Evolutionary conservation across 2,329 filamentous ascomycete genomes (phyloP).

Genomic region (Penicillium sp.): DNA sequence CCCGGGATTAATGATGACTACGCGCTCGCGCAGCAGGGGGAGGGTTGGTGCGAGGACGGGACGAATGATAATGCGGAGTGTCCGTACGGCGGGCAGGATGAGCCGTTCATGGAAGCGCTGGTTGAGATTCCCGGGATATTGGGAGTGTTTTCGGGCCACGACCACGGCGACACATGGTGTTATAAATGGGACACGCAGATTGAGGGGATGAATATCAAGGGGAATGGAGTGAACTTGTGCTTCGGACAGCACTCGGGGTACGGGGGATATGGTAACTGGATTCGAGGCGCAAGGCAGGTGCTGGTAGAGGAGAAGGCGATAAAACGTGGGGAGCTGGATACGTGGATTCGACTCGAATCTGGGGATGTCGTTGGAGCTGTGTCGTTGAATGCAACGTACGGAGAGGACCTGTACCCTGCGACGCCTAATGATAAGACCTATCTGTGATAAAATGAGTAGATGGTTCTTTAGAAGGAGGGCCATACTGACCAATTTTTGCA

Average conservation of each 20-base stretch:
- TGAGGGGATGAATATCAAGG: constrained; percentile 38
- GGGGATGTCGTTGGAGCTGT: constrained; percentile 49
- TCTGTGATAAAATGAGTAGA: not conserved
- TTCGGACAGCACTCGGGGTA: constrained; percentile 72
- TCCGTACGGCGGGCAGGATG: constrained; percentile 55
- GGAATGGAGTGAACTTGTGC: constrained; percentile 56
- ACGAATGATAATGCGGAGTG: constrained; percentile 5
- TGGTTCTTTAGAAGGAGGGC: not conserved
- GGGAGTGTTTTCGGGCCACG: constrained; percentile 67
- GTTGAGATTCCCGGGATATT: constrained; percentile 60
- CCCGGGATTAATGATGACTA: constrained; percentile 55
- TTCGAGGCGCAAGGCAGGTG: constrained; percentile 64
- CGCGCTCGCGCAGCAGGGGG: constrained; percentile 35
- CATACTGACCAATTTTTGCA: too few species aligned
- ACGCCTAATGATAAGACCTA: not conserved
- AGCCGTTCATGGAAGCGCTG: constrained; percentile 66
- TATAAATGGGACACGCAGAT: constrained; percentile 44
- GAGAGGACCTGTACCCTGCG: constrained; percentile 10
- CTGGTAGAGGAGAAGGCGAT: constrained; percentile 52
- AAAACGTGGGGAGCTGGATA: constrained; percentile 48
- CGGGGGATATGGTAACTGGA: constrained; percentile 70
- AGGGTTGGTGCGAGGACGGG: constrained; percentile 14
- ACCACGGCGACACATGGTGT: constrained; percentile 67
- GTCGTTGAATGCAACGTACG: constrained; percentile 57
- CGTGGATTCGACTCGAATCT: constrained; percentile 62